Conservation (phyloP, 192 early-diverging fungal genomes). For the Linnemannia hyalina region DNA sequence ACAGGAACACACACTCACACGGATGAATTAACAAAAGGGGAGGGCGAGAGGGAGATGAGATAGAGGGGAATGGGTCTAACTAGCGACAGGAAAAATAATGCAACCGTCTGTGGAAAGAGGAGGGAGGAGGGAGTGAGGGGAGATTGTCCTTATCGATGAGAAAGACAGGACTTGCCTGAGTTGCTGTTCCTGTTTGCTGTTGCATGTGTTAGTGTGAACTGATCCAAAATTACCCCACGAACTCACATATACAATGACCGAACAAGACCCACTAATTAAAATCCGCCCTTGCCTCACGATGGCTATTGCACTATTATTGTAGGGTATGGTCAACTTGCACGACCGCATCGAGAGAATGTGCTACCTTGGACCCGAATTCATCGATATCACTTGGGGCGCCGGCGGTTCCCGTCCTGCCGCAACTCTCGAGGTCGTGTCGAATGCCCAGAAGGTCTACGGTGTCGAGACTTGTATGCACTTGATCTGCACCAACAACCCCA, state of each 20-base stretch:
- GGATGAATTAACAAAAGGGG: neutral
- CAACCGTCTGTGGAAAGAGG: neutral
- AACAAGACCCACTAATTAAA: neutral
- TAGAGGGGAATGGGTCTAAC: neutral
- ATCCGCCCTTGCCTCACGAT: neutral
- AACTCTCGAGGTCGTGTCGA: conserved; percentile 90
- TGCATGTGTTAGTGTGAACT: neutral
- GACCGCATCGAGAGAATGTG: conserved; percentile 99
- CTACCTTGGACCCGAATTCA: conserved; percentile 86
- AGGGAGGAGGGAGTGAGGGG: neutral
- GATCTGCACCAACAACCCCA: conserved; percentile 98
- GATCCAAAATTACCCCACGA: neutral
- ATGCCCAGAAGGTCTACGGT: conserved; percentile 93
- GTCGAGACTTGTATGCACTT: conserved; percentile 98
- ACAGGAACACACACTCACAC: neutral
- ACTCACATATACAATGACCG: neutral
- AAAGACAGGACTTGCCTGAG: neutral
- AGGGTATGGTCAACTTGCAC: conserved; percentile 94
- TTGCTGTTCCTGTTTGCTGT: neutral
- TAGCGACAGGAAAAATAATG: neutral
- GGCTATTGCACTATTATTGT: conserved; percentile 8
- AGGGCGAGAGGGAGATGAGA: neutral
- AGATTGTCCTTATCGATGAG: neutral
- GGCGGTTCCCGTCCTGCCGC: conserved; percentile 91
- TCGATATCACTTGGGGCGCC: conserved; percentile 93